These are phyloP conservation scores for Lichtheimia ornata DNA, from an alignment of 371 early-diverging fungal species.

Conservation along the genomic window DNA sequence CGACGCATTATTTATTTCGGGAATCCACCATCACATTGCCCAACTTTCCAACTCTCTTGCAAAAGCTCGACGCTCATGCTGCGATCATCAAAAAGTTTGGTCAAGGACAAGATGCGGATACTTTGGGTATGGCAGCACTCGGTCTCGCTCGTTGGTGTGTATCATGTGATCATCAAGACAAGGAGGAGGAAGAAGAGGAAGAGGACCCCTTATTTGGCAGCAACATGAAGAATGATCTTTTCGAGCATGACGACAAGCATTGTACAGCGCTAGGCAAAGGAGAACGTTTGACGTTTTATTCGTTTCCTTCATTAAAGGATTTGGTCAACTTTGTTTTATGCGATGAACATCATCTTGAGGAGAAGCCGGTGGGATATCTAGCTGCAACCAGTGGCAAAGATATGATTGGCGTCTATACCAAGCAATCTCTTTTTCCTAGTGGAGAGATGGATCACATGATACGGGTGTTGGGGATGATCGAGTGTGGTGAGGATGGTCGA, in stretches of 20 bases:
- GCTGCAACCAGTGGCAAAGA: not conserved
- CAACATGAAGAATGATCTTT: slow-evolving; percentile 1
- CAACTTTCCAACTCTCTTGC: slow-evolving; percentile 5
- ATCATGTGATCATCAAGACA: not conserved
- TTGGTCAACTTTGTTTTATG: not conserved
- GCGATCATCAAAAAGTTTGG: slow-evolving; percentile 10
- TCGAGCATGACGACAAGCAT: slow-evolving; percentile 10
- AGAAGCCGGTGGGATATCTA: not conserved
- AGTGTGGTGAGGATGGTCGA: slow-evolving; percentile 11
- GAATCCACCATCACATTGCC: not conserved
- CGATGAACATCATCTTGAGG: not conserved
- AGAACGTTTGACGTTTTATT: not conserved
- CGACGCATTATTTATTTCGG: not conserved
- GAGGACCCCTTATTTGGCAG: not conserved
- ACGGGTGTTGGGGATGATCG: not conserved
- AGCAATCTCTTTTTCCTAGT: not conserved
- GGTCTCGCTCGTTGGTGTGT: not conserved
- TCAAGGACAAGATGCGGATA: not conserved
- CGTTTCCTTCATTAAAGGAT: not conserved
- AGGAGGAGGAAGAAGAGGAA: not conserved
- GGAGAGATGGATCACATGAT: too few species aligned
- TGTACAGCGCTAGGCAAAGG: slow-evolving; percentile 6
- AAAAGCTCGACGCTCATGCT: slow-evolving; percentile 22
- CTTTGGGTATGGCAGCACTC: not conserved
- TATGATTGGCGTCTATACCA: not conserved